Evolutionary conservation across 768 basidiomycete species (phyloP), one percentile per base, ranked within the genome.

Genomic region (Trametes coccinea): DNA sequence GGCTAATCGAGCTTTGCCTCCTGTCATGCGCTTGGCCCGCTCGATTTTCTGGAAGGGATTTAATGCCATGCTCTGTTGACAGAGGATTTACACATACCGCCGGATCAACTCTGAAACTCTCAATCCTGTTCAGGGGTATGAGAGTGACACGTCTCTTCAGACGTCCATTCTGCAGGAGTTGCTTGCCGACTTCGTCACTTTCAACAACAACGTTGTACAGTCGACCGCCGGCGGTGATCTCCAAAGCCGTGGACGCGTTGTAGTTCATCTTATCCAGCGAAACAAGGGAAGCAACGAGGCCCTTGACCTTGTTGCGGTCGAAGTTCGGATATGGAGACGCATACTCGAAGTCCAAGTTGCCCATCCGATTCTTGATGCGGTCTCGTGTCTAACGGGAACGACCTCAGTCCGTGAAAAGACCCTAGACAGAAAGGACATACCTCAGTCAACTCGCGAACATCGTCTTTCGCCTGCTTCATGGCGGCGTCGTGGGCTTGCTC

Each of bases 191-290:
- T 58, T 83, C 83, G 74, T 98, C 95, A 70, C 96, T 87, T 65
- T 95, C 87, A 7, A 98, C 92, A 30, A 98, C 90, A 40, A 98
- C 93, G 64, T 98, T 93, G 76, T 90, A 97, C 8, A 99, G 79
- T 65, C 89, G 90, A 0, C 85, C 87, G 0, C 95, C 95, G 0
- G 95, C 95, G 16, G 92, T 87, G 63, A 98, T 88, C 74, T 99
- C 97, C 4, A 98, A 81, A 2, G 97, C 97, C 0, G 92, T 94
- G 1, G 94, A 85, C 59, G 90, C 90, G 69, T 87, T 77, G 70
- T 85, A 86, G 72, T 96, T 84, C 45, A 82, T 78, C 14, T 82
- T 76, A 39, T 85, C 80, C 1, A 99, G 82, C 0, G 84, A 80
- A 66, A 98, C 86, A n/a, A 98, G 80, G n/a, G 86, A 85, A 0